Base-by-base conservation (phyloP, 805 yeast species). In the Cyberlindnera xishuangbannaensis region DNA sequence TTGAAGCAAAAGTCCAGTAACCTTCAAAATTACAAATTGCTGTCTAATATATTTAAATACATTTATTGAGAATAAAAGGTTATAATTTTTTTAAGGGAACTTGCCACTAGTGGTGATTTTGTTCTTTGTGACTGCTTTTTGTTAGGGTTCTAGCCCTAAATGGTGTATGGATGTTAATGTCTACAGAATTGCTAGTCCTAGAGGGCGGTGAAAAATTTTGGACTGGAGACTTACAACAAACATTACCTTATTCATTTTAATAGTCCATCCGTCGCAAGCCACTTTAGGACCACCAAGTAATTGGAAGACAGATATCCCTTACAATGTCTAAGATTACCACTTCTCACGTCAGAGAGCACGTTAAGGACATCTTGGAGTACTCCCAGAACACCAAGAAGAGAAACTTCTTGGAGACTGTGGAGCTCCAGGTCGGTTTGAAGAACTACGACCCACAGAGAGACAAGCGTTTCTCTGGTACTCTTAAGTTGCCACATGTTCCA, bases 371-470 rank as follows among this genome's bases (percentile, higher is more conserved):
- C 63, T 74, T 92, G 69, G 82, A 79, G 65, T 78, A 67, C 80
- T 86, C 97, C 60, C 77, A 65, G 67, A 92, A 83, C 71, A 1
- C 90, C 75, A 92, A 92, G 85, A 90, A 92, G 96, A 88, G 99
- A 83, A 92, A 92, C 95, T 92, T 92, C 78, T 83, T 90, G 73
- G 99, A 92, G 83, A 90, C 99, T 71, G 88, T 92, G 62, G 99
- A 92, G 78, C 79, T 92, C 67, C 98, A 92, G 78, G 95, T 92
- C 65, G 98, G 98, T 72, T 81, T 92, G 61, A 92, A 92, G 88
- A 92, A 92, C 95, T 92, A 92, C 75, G 99, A 92, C 71, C 97
- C 99, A 67, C 98, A 92, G 79, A 88, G 98, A 85, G 99, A 92
- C 76, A 92, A 92, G 88, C 97, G 99, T 87, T 92, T 92, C 97